These are phyloP conservation scores for Bipolaris cookei DNA, from an alignment of 2,329 filamentous ascomycete species.

Conservation along the genomic window DNA sequence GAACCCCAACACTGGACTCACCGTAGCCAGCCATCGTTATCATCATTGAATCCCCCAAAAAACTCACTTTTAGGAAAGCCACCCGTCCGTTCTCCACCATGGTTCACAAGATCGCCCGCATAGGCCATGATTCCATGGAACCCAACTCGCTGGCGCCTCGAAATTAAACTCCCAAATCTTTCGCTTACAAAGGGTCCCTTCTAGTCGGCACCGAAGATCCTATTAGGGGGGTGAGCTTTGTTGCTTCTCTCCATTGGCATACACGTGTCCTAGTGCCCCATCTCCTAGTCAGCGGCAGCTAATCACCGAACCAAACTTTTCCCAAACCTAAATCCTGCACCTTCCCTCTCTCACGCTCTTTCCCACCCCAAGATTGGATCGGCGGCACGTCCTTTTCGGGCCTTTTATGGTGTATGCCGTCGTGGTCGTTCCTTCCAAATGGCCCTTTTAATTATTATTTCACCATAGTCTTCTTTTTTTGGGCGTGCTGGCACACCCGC, in stretches of 20 bases:
- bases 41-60: too few species aligned
- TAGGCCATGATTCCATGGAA: background rate
- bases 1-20: constrained; percentile 5
- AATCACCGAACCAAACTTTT: constrained; percentile 16
- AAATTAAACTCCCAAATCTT: constrained; percentile 6
- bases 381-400: constrained; percentile 9
- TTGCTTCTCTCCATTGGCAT: constrained; percentile 6
- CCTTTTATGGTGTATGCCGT: constrained; percentile 10
- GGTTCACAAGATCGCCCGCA: constrained; percentile 9
- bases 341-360: too few species aligned
- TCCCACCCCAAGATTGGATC: constrained; percentile 8
- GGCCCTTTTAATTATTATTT: constrained; percentile 5
- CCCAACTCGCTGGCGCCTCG: constrained; percentile 10
- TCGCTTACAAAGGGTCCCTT: constrained; percentile 9
- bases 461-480: too few species aligned
- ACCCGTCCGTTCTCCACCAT: constrained; percentile 15
- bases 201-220: constrained; percentile 3
- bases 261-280: constrained; percentile 5
- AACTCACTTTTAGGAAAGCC: constrained; percentile 3
- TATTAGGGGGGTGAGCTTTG: background rate
- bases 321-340: background rate
- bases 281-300: constrained; percentile 15
- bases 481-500: background rate
- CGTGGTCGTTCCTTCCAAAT: constrained; percentile 5
- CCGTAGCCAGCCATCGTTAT: constrained; percentile 1